Conservation (phyloP, 2,329 filamentous ascomycete genomes). For the Septoria petroselini region DNA sequence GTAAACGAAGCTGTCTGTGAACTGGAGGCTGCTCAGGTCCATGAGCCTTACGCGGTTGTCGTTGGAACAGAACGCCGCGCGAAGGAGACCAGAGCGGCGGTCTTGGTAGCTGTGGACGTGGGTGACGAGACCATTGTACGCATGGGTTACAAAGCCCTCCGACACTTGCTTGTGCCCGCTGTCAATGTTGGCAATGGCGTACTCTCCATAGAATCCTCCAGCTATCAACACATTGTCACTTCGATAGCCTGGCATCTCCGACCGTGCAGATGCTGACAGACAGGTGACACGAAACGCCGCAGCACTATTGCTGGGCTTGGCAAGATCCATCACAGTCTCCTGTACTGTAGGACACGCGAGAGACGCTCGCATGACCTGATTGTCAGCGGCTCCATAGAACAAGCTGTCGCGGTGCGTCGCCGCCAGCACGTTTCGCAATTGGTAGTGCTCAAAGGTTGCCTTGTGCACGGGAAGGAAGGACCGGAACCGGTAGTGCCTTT, state of each 20-base stretch:
- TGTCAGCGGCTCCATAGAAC: conserved; percentile 49
- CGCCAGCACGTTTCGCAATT: conserved; percentile 57
- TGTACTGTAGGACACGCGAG: conserved; percentile 46
- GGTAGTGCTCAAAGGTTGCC: conserved; percentile 56
- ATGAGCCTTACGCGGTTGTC: conserved; percentile 55
- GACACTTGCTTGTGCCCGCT: conserved; percentile 34
- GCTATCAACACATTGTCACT: conserved; percentile 43
- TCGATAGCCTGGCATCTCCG: background rate
- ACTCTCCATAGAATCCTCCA: conserved; percentile 58
- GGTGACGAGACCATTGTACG: conserved; percentile 56
- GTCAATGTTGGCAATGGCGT: conserved; percentile 45
- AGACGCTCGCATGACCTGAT: conserved; percentile 49
- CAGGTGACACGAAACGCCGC: conserved; percentile 25
- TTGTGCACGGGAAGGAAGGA: conserved; percentile 43
- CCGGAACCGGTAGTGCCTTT: conserved; percentile 32
- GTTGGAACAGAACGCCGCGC: conserved; percentile 57
- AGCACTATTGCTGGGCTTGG: conserved; percentile 24
- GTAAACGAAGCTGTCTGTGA: conserved; percentile 57
- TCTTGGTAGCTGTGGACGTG: conserved; percentile 54
- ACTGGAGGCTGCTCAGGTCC: conserved; percentile 56
- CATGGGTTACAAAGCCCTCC: conserved; percentile 50
- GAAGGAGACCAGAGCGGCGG: conserved; percentile 47
- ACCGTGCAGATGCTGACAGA: conserved; percentile 19
- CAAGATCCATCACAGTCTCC: conserved; percentile 50
- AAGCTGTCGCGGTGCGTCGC: conserved; percentile 55